Conservation (phyloP, 306 rosid genomes). For the Medicago ruthenica region DNA sequence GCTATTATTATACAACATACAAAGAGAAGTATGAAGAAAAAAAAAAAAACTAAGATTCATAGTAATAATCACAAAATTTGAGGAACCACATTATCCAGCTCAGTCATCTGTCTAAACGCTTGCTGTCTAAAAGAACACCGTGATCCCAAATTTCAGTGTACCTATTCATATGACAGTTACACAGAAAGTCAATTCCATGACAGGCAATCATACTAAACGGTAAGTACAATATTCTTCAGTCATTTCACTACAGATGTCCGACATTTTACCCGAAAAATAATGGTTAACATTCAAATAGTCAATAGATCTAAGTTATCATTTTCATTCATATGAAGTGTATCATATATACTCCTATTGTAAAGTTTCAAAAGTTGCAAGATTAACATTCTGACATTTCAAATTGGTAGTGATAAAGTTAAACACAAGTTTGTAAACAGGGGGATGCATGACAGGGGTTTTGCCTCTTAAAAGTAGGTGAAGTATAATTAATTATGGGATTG, state of each 20-base stretch:
- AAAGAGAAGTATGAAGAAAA: neutral
- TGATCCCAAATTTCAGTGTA: slow-evolving; percentile 72
- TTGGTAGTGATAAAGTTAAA: neutral
- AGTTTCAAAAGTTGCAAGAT: neutral
- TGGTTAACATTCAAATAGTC: neutral
- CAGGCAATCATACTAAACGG: neutral
- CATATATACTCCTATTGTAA: neutral
- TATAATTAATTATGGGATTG: too few relatives aligned
- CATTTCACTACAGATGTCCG: neutral
- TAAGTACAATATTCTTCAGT: neutral
- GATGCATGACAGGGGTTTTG: too few relatives aligned
- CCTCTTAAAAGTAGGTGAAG: too few relatives aligned
- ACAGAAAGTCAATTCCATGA: slow-evolving; percentile 19
- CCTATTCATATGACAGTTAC: slow-evolving; percentile 51
- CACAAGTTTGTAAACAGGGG: neutral
- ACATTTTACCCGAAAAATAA: slow-evolving; percentile 2
- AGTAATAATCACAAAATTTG: slow-evolving; percentile 3
- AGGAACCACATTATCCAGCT: slow-evolving; percentile 35
- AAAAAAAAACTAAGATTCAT: slow-evolving; percentile 2
- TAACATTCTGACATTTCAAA: slow-evolving; percentile 1
- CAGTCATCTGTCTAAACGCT: slow-evolving; percentile 50
- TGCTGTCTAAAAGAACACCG: slow-evolving; percentile 66
- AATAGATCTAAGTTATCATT: slow-evolving; percentile 8
- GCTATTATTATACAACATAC: slow-evolving; percentile 29
- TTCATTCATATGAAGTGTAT: neutral